Conservation (phyloP, 176 grass and related monocot species). For the Lolium perenne region DNA sequence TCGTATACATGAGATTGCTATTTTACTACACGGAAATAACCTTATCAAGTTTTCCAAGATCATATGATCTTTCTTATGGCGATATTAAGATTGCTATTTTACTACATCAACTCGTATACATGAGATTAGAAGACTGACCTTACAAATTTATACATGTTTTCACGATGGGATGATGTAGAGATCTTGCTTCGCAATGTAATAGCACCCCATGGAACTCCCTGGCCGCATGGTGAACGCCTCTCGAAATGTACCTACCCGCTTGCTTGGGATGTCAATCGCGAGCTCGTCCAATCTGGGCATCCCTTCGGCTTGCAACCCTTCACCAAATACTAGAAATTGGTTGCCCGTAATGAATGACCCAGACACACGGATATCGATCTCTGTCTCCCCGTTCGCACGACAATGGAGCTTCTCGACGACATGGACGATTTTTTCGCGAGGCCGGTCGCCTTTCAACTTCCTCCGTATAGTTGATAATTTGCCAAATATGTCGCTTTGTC, state of each 20-base stretch:
- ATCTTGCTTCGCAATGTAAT: constrained; percentile 76
- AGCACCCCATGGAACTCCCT: constrained; percentile 69
- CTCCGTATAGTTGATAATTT: constrained; percentile 75
- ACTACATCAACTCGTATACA: neutral
- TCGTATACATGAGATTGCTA: neutral
- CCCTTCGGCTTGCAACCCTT: constrained; percentile 84
- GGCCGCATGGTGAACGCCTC: constrained; percentile 83
- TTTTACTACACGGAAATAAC: no score
- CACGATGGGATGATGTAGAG: constrained; percentile 71
- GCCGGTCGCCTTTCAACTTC: constrained; percentile 74
- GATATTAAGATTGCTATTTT: no score
- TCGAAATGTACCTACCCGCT: constrained; percentile 72
- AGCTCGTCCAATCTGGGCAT: constrained; percentile 80
- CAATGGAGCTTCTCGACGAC: constrained; percentile 92
- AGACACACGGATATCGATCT: constrained; percentile 70
- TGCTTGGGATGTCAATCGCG: constrained; percentile 64
- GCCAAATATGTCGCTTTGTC: constrained; percentile 69
- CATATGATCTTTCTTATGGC: no score
- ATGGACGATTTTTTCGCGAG: constrained; percentile 89
- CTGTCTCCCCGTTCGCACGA: constrained; percentile 55
- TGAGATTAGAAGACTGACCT: constrained; percentile 18
- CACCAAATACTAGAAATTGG: constrained; percentile 85
- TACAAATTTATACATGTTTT: constrained; percentile 28
- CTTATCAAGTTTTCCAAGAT: no score
- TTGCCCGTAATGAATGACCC: constrained; percentile 84